Percentiles rank a stretch among this genome's conserved stretches.
phyloP scores from a whole-genome alignment of 306 rosid species.

The Oemleria cerasiformis region DNA sequence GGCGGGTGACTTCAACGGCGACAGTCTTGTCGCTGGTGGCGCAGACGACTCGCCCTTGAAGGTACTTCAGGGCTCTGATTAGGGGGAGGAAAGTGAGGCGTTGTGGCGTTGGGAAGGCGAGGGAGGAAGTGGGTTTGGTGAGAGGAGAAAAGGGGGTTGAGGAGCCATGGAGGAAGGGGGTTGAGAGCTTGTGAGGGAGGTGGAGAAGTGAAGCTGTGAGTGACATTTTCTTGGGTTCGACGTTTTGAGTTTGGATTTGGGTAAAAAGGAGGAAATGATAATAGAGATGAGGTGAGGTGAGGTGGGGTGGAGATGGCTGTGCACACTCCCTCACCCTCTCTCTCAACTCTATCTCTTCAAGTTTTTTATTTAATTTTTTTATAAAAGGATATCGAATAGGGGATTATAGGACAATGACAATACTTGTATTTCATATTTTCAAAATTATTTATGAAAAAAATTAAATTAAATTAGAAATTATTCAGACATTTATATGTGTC shows the following conservation, averaged over 20 bases:
- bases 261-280: slow-evolving; percentile 7
- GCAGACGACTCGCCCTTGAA: slow-evolving; percentile 81
- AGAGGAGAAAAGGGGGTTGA: slow-evolving; percentile 41
- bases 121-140: slow-evolving; percentile 45
- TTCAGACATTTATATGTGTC: too few species aligned
- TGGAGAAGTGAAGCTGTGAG: slow-evolving; percentile 54
- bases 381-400: too few species aligned
- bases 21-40: slow-evolving; percentile 75
- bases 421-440: too few species aligned
- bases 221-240: slow-evolving; percentile 25
- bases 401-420: too few species aligned
- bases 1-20: slow-evolving; percentile 76
- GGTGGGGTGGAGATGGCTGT: too few species aligned
- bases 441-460: too few species aligned
- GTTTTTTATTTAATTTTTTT: neutral
- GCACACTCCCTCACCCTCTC: neutral
- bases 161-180: slow-evolving; percentile 58
- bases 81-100: slow-evolving; percentile 41
- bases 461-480: too few species aligned
- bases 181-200: slow-evolving; percentile 60
- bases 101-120: slow-evolving; percentile 22
- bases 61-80: slow-evolving; percentile 60
- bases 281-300: slow-evolving; percentile 7
- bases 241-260: neutral
- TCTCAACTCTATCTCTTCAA: neutral